These are phyloP conservation scores for Przewalskia tangutica DNA, from an alignment of 257 asterid species.

Conservation along the genomic window DNA sequence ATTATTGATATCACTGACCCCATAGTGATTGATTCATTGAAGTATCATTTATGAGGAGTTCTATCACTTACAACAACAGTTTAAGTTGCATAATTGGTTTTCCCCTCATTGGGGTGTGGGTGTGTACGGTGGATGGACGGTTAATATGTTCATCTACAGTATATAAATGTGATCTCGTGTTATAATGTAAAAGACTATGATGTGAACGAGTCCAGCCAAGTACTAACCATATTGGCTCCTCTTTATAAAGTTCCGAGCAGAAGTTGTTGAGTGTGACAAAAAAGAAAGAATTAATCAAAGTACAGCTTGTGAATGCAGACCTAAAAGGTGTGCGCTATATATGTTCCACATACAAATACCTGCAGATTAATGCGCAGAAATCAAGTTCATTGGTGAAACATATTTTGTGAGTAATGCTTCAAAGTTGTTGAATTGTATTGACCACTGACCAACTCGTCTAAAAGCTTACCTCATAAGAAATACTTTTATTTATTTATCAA, in stretches of 20 bases:
- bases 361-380: neutral
- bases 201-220: neutral
- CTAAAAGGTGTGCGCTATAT: neutral
- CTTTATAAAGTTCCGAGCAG: neutral
- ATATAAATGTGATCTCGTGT: neutral
- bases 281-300: neutral
- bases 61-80: neutral
- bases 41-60: neutral
- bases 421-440: neutral
- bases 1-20: neutral
- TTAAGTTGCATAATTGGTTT: neutral
- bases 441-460: neutral
- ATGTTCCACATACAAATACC: neutral
- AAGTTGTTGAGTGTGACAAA: neutral
- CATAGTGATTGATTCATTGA: neutral
- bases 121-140: neutral
- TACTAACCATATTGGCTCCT: neutral
- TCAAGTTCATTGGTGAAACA: neutral
- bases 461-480: neutral
- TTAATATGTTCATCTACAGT: neutral
- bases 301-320: neutral
- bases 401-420: neutral
- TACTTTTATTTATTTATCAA: neutral
- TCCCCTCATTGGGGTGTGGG: neutral
- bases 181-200: neutral